Percentiles rank a stretch among this genome's conserved stretches.
Conservation (phyloP, 441 rosid species). For the Capsella rubella region DNA sequence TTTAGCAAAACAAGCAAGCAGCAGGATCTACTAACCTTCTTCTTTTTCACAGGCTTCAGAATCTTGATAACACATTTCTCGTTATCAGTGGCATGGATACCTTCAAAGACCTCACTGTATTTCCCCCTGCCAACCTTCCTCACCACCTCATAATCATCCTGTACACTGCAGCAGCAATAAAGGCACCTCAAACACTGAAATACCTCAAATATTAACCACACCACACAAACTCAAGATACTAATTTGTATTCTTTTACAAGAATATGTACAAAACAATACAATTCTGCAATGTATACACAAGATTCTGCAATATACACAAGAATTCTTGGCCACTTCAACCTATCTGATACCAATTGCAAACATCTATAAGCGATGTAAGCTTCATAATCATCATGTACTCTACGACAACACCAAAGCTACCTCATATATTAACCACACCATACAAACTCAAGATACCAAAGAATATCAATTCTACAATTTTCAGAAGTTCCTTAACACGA, state of each 20-base stretch:
- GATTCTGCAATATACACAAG: too few species aligned
- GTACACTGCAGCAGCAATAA: conserved; percentile 63
- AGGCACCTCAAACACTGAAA: conserved; percentile 9
- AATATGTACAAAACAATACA: neutral
- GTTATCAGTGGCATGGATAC: conserved; percentile 75
- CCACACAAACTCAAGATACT: neutral
- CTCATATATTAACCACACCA: neutral
- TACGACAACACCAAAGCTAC: neutral
- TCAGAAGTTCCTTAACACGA: neutral
- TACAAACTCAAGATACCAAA: neutral
- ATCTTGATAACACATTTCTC: conserved; percentile 95
- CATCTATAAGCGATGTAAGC: neutral
- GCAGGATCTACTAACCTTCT: conserved; percentile 72
- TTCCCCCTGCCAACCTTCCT: conserved; percentile 97
- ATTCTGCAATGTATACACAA: neutral
- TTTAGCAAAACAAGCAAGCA: conserved; percentile 40
- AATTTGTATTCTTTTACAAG: neutral
- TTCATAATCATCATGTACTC: too few species aligned
- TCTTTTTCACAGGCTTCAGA: conserved; percentile 97
- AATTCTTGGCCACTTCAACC: neutral
- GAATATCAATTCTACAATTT: neutral
- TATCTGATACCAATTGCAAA: neutral
- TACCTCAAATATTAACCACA: neutral
- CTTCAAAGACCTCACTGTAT: conserved; percentile 98
- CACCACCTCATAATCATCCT: conserved; percentile 97